phyloP scores from a whole-genome alignment of 768 basidiomycete species.

The Leccinum pellstonianum region DNA sequence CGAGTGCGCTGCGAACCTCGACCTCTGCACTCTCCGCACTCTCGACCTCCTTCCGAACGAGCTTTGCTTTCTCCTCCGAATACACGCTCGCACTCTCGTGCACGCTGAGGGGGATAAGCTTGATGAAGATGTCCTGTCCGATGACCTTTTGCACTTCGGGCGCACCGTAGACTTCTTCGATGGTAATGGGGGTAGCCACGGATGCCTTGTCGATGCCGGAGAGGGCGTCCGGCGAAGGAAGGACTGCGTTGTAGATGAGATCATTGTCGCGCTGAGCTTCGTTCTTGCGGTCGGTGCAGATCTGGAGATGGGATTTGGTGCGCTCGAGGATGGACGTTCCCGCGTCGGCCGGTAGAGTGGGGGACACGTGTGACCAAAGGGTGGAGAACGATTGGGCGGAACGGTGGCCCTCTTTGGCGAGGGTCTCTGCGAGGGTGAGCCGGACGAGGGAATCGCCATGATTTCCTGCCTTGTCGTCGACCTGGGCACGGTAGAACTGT shows the following conservation, averaged over 20 bases:
- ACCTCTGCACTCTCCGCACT: conserved; percentile 80
- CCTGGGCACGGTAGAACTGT: conserved; percentile 82
- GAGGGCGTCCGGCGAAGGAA: conserved; percentile 76
- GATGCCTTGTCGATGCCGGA: conserved; percentile 78
- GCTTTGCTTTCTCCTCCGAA: conserved; percentile 97
- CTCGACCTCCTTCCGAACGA: conserved; percentile 87
- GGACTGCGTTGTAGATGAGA: conserved; percentile 91
- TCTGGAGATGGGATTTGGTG: conserved; percentile 75
- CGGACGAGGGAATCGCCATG: conserved; percentile 87
- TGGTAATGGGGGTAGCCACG: conserved; percentile 83
- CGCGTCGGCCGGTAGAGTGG: conserved; percentile 86
- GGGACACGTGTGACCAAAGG: conserved; percentile 69
- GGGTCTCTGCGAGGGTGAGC: conserved; percentile 68
- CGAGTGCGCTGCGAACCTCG: conserved; percentile 75
- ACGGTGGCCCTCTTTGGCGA: conserved; percentile 81
- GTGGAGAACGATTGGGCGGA: conserved; percentile 66
- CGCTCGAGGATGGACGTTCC: conserved; percentile 77
- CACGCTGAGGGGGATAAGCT: conserved; percentile 87
- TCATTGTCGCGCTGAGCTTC: conserved; percentile 91
- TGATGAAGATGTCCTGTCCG: conserved; percentile 85
- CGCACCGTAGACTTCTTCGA: conserved; percentile 90
- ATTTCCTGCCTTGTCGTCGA: conserved; percentile 71
- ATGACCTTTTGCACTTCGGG: conserved; percentile 94
- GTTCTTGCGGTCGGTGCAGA: conserved; percentile 70
- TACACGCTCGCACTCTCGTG: conserved; percentile 96